Evolutionary conservation across 495 filamentous ascomycete species (phyloP).

Genomic region (Diplogelasinospora grovesii): DNA sequence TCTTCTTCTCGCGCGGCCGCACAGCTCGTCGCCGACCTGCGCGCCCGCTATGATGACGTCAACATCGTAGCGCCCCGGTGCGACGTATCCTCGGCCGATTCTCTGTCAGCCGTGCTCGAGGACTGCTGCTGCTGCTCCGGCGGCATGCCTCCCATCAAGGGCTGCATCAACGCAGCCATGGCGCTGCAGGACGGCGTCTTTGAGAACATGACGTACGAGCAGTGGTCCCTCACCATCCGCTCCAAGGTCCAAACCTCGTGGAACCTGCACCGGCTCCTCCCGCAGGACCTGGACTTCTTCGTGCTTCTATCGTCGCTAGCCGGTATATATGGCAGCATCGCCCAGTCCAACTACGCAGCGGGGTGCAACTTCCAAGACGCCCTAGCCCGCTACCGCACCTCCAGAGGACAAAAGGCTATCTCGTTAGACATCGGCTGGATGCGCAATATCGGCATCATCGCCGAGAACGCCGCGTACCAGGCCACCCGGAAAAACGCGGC

Average conservation of each 20-base stretch:
- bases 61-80: constrained; percentile 27
- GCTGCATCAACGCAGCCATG: constrained; percentile 38
- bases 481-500: constrained; percentile 12
- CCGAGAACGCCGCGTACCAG: constrained; percentile 20
- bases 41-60: constrained; percentile 14
- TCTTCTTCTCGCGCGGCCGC: background rate
- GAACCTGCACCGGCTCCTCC: constrained; percentile 1
- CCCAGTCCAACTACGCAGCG: constrained; percentile 44
- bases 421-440: constrained; percentile 44
- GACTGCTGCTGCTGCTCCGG: constrained; percentile 13
- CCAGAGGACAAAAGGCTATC: constrained; percentile 22
- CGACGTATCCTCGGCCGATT: constrained; percentile 27
- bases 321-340: background rate
- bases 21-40: constrained; percentile 17
- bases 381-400: constrained; percentile 27
- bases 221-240: constrained; percentile 40
- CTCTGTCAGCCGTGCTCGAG: constrained; percentile 12
- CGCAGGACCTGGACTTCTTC: constrained; percentile 1
- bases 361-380: constrained; percentile 52
- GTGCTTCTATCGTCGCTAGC: constrained; percentile 1
- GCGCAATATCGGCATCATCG: constrained; percentile 27
- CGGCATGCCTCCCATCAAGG: constrained; percentile 44
- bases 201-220: constrained; percentile 39
- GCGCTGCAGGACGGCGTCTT: constrained; percentile 37
- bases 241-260: background rate